Conservation (phyloP, 306 rosid genomes). For the Cucurbita argyrosperma region DNA sequence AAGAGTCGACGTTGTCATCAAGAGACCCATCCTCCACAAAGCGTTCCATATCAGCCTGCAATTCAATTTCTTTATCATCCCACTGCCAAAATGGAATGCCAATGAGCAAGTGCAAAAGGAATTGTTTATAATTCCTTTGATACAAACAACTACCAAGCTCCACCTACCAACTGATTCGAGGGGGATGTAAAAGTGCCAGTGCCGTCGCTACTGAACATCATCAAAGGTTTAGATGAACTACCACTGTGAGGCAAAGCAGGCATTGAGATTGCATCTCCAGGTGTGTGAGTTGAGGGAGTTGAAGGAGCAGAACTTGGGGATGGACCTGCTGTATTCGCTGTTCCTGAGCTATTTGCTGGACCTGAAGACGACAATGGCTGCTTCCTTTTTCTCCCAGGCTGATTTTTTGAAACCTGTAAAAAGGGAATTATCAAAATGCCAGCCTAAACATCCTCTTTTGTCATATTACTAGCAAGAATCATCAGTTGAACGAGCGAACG, state of each 20-base stretch:
- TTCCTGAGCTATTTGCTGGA: constrained; percentile 98
- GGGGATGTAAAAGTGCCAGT: constrained; percentile 80
- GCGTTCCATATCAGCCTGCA: constrained; percentile 99
- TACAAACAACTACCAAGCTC: constrained; percentile 10
- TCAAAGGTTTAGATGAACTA: constrained; percentile 73
- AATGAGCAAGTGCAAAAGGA: constrained; percentile 68
- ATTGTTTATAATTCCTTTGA: constrained; percentile 35
- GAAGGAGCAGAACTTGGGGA: constrained; percentile 99
- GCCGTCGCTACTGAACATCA: constrained; percentile 77
- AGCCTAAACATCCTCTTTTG: neutral
- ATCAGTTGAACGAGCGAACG: neutral
- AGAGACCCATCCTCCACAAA: constrained; percentile 92
- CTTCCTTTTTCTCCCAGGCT: constrained; percentile 94
- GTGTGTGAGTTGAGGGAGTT: constrained; percentile 95
- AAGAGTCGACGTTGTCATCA: constrained; percentile 93
- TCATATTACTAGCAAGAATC: neutral
- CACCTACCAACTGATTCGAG: constrained; percentile 88
- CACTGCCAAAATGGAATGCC: constrained; percentile 93
- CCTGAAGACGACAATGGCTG: constrained; percentile 96
- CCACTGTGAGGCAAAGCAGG: constrained; percentile 83
- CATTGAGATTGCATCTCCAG: constrained; percentile 94
- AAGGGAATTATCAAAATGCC: neutral
- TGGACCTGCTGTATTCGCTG: constrained; percentile 91
- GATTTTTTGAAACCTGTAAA: constrained; percentile 78
- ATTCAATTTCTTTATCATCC: constrained; percentile 98